Base-by-base conservation (phyloP, 2,329 filamentous ascomycete species). In the Trichoderma arundinaceum region DNA sequence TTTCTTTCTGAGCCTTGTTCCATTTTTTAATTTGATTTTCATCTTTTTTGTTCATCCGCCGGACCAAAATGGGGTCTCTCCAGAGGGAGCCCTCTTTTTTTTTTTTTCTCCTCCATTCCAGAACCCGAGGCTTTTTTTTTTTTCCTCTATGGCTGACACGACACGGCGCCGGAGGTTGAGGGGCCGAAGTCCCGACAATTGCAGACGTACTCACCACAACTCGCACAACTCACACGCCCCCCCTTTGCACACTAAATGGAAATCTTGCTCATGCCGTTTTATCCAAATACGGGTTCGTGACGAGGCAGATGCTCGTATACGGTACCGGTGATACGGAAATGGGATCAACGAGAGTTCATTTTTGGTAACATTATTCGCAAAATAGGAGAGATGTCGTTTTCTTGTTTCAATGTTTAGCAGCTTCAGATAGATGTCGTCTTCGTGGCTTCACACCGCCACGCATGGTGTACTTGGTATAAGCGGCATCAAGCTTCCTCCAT, bases 241-340 rank as follows among this genome's bases (percentile, higher is more conserved):
- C 38, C 48, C 19, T 22, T 56, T 22, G 9, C 13, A 9, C 13
- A 39, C 9, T 46, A n/a, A 5, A 9, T 46, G n/a, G n/a, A 41
- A 39, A 39, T 33, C 52, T 39, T 43, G 43, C 17, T 59, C 43
- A 19, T 60, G 57, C 57, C 57, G 57, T 49, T 49, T 22, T 38
- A 32, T 43, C 46, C 46, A 33, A 61, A 61, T 61, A 61, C 58
- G 46, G 58, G 58, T 52, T 15, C 46, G 19, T 61, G 46, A 61
- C 58, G 46, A 61, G 33, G 46, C 58, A 39, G 19, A 39, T 22
- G 35, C 46, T 43, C 58, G 38, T 61, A 61, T 61, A 52, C 19
- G 49, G 17, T n/a, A 39, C n/a, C n/a, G n/a, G n/a, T n/a, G 57
- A 39, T 13, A 15, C 10, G 22, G 15, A 38, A 7, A 2, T 9